Evolutionary conservation across 129 eudicot genomes (phyloP), one percentile per base, ranked within the genome.

Genomic region (Dittrichia graveolens): DNA sequence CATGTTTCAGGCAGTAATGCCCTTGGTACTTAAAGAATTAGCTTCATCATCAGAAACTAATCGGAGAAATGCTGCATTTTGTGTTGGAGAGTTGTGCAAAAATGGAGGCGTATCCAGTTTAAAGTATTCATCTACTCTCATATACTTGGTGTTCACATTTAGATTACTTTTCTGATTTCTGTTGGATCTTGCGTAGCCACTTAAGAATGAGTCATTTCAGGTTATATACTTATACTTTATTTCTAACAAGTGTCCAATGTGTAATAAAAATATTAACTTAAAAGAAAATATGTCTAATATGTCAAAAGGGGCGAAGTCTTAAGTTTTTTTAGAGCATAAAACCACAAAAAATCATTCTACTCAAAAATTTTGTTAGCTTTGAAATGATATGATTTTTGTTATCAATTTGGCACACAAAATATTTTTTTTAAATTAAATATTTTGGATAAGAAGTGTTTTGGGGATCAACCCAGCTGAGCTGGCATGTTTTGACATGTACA

Each of bases 21-120:
- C 88, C 58, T 81, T 94, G 81, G 94, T 77, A 52, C 92, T 90
- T 24, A 94, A 94, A 86, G 99, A 94, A 83, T 74, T 94, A 72
- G 89, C 70, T 16, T 90, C 99, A 50, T 78, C 91, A 7, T 84
- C 83, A 8, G 83, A 90, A 77, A 94, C 99, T 65, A 94, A 94
- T 78, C 83, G 99, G 85, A 86, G 99, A 55, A 94, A 94, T 83
- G 99, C 98, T 41, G 98, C 97, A 66, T 94, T 94, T 54, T 94
- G 97, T 79, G 98, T 71, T 45, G 98, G 98, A 61, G 97, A 94
- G 85, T 61, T 94, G 56, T 84, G 96, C 89, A 94, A 86, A 82
- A 94, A 90, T 73, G 96, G 98, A 34, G 97, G 97, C 60, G 83
- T 71, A 50, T 78, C 85, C 42, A 83, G 85, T 71, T 52, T 94